Evolutionary conservation across 1,284 basidiomycete species (phyloP).

Genomic region (Rhodotorula sp.): DNA sequence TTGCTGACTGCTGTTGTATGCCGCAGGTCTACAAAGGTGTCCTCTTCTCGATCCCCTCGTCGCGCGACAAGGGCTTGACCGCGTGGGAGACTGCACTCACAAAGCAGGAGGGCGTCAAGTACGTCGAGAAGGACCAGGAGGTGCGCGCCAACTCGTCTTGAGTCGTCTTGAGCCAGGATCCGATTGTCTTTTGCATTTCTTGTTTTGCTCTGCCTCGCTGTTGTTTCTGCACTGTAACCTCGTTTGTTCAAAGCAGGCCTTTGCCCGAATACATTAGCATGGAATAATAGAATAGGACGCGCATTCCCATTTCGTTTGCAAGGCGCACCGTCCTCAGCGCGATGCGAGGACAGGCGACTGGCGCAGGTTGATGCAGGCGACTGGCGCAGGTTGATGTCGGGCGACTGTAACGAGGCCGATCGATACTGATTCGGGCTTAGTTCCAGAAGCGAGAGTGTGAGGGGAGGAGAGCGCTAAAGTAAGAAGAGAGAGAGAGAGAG

Average conservation of each 20-base stretch:
- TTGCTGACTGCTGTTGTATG: background rate
- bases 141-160: slow-evolving; percentile 4
- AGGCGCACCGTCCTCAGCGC: too few species aligned
- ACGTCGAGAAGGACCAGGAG: slow-evolving; percentile 30
- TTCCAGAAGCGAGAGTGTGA: too few species aligned
- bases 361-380: too few species aligned
- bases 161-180: background rate
- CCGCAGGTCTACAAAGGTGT: slow-evolving; percentile 36
- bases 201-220: background rate
- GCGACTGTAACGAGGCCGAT: too few species aligned
- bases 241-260: background rate
- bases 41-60: slow-evolving; percentile 24
- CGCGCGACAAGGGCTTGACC: slow-evolving; percentile 17
- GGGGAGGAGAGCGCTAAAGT: too few species aligned
- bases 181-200: background rate
- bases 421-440: too few species aligned
- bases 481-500: too few species aligned
- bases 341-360: too few species aligned
- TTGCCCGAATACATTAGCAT: slow-evolving; percentile 58
- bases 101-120: slow-evolving; percentile 29
- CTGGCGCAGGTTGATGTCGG: too few species aligned
- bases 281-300: slow-evolving; percentile 56
- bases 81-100: slow-evolving; percentile 13
- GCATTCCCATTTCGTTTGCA: slow-evolving; percentile 58
- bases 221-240: background rate